These are phyloP conservation scores for Fusarium concolor DNA, from an alignment of 2,329 filamentous ascomycete genomes.

Conservation along the genomic window DNA sequence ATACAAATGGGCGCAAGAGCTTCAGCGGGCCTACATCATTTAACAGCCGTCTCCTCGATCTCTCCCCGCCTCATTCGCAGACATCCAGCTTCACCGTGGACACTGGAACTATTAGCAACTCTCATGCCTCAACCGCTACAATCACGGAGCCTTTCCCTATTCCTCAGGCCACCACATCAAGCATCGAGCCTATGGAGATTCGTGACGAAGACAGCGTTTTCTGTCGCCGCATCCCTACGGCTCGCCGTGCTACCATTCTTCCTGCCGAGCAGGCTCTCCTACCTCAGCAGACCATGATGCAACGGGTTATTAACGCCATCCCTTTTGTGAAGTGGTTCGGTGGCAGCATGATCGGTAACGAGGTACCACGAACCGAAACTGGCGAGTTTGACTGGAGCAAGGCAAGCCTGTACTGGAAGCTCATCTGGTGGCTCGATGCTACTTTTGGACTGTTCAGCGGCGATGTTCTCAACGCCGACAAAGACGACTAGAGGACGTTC, in stretches of 20 bases:
- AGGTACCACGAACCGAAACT: constrained; percentile 77
- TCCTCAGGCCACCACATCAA: constrained; percentile 34
- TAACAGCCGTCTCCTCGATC: constrained; percentile 53
- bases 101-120: constrained; percentile 62
- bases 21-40: constrained; percentile 52
- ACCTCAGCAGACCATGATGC: constrained; percentile 73
- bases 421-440: constrained; percentile 72
- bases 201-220: constrained; percentile 57
- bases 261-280: constrained; percentile 77
- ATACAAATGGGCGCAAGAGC: constrained; percentile 45
- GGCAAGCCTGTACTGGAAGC: constrained; percentile 75
- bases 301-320: constrained; percentile 72
- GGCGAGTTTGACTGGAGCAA: constrained; percentile 82
- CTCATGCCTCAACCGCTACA: constrained; percentile 60
- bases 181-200: constrained; percentile 48
- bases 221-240: constrained; percentile 74
- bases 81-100: constrained; percentile 69
- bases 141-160: constrained; percentile 51
- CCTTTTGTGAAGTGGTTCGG: constrained; percentile 80
- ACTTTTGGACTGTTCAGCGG: constrained; percentile 69
- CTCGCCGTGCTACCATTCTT: constrained; percentile 72
- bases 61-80: constrained; percentile 59
- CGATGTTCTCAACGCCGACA: constrained; percentile 67
- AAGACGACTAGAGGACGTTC: constrained; percentile 62
- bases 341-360: constrained; percentile 77